Conservation (phyloP, 2,329 filamentous ascomycete genomes). For the Cladosporium sp. region DNA sequence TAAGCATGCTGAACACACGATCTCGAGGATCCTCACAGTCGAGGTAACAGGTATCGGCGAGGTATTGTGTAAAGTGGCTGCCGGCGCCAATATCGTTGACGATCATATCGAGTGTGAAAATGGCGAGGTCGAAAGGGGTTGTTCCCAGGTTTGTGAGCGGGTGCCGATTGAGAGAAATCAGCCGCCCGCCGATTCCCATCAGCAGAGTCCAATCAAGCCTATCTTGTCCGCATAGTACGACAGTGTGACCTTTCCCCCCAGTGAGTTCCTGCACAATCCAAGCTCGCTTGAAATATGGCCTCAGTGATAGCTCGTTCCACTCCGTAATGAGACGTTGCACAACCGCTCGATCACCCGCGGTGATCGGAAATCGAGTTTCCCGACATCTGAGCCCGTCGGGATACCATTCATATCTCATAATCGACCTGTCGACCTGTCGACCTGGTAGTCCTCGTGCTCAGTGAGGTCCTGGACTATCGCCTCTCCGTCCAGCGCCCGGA, state of each 20-base stretch:
- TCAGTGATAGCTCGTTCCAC: neutral
- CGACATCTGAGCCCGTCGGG: neutral
- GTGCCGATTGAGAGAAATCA: neutral
- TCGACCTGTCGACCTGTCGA: neutral
- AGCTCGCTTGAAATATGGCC: neutral
- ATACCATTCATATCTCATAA: neutral
- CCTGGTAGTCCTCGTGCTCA: neutral
- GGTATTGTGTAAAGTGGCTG: neutral
- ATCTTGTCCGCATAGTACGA: neutral
- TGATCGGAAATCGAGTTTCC: neutral
- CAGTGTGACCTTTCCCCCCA: neutral
- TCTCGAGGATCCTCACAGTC: neutral
- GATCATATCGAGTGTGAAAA: neutral
- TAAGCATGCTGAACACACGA: neutral
- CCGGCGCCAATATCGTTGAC: neutral
- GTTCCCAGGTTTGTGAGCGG: neutral
- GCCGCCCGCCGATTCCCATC: neutral
- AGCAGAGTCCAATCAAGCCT: neutral
- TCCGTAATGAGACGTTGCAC: neutral
- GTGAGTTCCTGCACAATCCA: neutral
- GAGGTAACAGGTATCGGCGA: neutral
- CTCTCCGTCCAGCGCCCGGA: neutral
- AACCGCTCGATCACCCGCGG: neutral
- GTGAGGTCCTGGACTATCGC: too few relatives aligned
- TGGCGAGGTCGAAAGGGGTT: neutral